Base-by-base conservation (phyloP, 495 filamentous ascomycete species). In the Penicillium roqueforti region DNA sequence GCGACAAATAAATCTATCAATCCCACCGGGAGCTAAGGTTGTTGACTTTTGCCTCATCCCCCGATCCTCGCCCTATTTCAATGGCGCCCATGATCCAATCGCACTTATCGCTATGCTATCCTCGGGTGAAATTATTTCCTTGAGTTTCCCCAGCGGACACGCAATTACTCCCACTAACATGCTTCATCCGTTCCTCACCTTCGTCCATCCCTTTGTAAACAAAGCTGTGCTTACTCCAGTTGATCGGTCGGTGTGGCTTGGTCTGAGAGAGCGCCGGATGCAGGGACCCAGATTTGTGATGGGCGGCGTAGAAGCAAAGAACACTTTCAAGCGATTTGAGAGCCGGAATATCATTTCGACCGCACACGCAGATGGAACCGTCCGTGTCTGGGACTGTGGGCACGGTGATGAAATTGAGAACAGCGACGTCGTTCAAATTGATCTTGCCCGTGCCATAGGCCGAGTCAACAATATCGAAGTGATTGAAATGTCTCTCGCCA, bases 321-420 rank as follows among this genome's bases (percentile, higher is more conserved):
- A 82, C 44, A 75, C 83, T 2, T 72, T 87, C 43, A 87, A 88
- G 61, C 80, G 89, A 19, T 89, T 86, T 56, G 90, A 96, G 56
- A 75, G 82, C 53, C 80, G 93, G 19, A 95, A 90, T 39, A 75
- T 98, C 23, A 72, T 93, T 14, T 84, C 89, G 44, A 89, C 87
- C 4, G 83, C 87, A 0, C 92, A 97, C 67, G 88, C 83, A 5
- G 93, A 97, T 70, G 89, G 92, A 34, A 93, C 86, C 1, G 71
- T 97, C 9, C 77, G 90, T 6, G 72, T 97, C 10, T 98, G 91
- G 91, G 93, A 98, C 68, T 79, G 84, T 25, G 95, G 95, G 0
- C 84, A 92, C 59, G 87, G 81, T 6, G 93, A 97, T 65, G 91
- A 97, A 63, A 85, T 98, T 50, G 93, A 97, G 70, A 97, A 97